phyloP scores from a whole-genome alignment of 2,329 filamentous ascomycete genomes.

The Chalara sp. region DNA sequence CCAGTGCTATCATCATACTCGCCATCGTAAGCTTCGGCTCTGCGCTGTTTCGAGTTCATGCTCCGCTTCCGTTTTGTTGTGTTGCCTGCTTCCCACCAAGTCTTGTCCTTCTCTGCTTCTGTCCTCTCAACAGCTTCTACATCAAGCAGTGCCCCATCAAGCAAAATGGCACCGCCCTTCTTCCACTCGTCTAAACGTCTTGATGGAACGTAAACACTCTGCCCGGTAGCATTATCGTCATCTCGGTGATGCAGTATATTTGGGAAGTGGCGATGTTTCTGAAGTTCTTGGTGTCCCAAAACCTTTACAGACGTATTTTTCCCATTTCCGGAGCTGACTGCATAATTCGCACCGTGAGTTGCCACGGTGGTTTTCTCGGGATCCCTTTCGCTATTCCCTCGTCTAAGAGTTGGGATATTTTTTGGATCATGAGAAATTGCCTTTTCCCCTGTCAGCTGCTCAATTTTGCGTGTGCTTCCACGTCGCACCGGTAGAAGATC shows the following conservation, averaged over 20 bases:
- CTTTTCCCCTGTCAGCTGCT: slow-evolving; percentile 22
- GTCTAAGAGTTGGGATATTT: neutral
- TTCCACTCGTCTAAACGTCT: slow-evolving; percentile 67
- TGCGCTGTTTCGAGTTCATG: slow-evolving; percentile 30
- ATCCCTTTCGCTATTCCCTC: neutral
- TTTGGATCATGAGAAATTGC: neutral
- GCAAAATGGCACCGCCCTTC: slow-evolving; percentile 55
- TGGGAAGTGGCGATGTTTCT: slow-evolving; percentile 18
- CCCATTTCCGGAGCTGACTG: slow-evolving; percentile 11
- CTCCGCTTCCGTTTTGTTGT: slow-evolving; percentile 34
- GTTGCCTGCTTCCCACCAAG: slow-evolving; percentile 71
- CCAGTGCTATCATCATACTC: slow-evolving; percentile 59
- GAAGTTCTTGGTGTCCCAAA: neutral
- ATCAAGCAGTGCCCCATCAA: slow-evolving; percentile 54
- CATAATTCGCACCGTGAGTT: slow-evolving; percentile 17
- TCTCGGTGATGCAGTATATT: slow-evolving; percentile 22
- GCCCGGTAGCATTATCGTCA: slow-evolving; percentile 32
- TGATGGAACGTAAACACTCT: slow-evolving; percentile 51
- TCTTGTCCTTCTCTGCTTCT: slow-evolving; percentile 43
- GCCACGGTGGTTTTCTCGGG: slow-evolving; percentile 10
- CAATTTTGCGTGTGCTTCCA: slow-evolving; percentile 20
- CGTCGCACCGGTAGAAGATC: slow-evolving; percentile 19
- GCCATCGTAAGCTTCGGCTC: slow-evolving; percentile 58
- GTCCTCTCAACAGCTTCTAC: slow-evolving; percentile 37
- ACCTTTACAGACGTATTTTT: neutral